Percentiles rank a stretch among this genome's conserved stretches.
Evolutionary conservation across 768 basidiomycete species (phyloP).

Genomic region (Albatrellus ellisii): DNA sequence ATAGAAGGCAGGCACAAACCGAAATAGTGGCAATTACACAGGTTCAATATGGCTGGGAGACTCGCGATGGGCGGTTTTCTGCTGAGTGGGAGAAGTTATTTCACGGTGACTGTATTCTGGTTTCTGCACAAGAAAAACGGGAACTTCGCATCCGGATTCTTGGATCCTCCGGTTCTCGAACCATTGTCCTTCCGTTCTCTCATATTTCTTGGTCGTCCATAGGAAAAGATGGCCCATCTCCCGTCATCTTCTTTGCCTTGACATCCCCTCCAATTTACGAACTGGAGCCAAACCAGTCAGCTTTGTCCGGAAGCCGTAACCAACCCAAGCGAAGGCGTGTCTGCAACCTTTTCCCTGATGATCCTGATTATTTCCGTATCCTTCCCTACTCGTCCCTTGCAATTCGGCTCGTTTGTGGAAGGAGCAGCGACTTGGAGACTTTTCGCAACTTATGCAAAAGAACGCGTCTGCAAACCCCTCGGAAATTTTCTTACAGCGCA

Average conservation of each 20-base stretch:
- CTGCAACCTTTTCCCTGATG: slow-evolving; percentile 20
- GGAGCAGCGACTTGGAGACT: slow-evolving; percentile 19
- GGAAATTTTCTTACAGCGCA: slow-evolving; percentile 24
- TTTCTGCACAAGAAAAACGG: slow-evolving; percentile 28
- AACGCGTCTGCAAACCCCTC: slow-evolving; percentile 21
- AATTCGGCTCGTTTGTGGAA: slow-evolving; percentile 35
- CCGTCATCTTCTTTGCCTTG: slow-evolving; percentile 29
- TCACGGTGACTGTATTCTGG: slow-evolving; percentile 18
- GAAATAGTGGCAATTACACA: slow-evolving; percentile 20
- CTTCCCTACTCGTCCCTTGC: slow-evolving; percentile 40
- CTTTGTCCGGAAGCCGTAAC: neutral
- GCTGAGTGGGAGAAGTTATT: slow-evolving; percentile 38
- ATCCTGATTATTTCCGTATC: slow-evolving; percentile 25
- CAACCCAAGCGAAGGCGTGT: slow-evolving; percentile 21
- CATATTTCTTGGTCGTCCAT: slow-evolving; percentile 29
- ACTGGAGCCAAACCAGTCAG: slow-evolving; percentile 4
- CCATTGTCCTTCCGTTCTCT: slow-evolving; percentile 31
- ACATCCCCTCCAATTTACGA: slow-evolving; percentile 29
- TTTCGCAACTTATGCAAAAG: slow-evolving; percentile 27
- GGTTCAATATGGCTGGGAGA: slow-evolving; percentile 51
- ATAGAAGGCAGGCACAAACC: slow-evolving; percentile 17
- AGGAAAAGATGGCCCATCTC: slow-evolving; percentile 19
- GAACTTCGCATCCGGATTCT: slow-evolving; percentile 30
- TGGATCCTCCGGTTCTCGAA: slow-evolving; percentile 14
- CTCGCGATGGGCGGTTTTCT: slow-evolving; percentile 44